phyloP scores from a whole-genome alignment of 1,139 yeast genomes.

The Pichia sp. region DNA sequence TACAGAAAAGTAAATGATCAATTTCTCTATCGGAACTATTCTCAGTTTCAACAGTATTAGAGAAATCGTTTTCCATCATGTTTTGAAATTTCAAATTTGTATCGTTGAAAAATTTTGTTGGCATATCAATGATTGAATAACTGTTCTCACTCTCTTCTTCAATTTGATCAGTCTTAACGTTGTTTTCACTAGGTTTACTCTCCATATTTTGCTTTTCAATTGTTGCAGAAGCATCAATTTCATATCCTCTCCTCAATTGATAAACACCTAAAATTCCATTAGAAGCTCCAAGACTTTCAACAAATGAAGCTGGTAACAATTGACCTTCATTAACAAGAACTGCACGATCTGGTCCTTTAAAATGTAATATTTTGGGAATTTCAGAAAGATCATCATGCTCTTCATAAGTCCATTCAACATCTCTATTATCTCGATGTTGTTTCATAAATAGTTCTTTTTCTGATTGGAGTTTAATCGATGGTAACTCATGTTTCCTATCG shows the following conservation, averaged over 20 bases:
- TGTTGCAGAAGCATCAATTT: conserved; percentile 3
- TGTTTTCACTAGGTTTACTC: neutral
- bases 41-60: conserved; percentile 27
- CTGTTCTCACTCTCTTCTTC: conserved; percentile 1
- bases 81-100: conserved; percentile 31
- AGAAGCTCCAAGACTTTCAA: conserved; percentile 19
- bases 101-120: conserved; percentile 10
- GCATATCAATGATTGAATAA: neutral
- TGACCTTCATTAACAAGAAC: conserved; percentile 29
- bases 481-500: conserved; percentile 7
- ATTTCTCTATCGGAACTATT: conserved; percentile 44
- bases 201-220: conserved; percentile 9
- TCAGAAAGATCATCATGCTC: conserved; percentile 19
- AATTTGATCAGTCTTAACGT: neutral
- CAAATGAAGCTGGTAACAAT: conserved; percentile 19
- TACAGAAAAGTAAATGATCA: conserved; percentile 75
- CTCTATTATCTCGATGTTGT: conserved; percentile 16
- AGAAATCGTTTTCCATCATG: conserved; percentile 48
- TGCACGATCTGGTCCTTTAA: conserved; percentile 31
- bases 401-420: conserved; percentile 23
- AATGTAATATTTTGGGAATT: conserved; percentile 29
- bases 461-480: conserved; percentile 14
- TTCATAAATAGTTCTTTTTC: conserved; percentile 17
- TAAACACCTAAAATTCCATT: conserved; percentile 26
- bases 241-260: conserved; percentile 28